Conservation (phyloP, 1,284 basidiomycete genomes). For the Bondarzewia mesenterica region DNA sequence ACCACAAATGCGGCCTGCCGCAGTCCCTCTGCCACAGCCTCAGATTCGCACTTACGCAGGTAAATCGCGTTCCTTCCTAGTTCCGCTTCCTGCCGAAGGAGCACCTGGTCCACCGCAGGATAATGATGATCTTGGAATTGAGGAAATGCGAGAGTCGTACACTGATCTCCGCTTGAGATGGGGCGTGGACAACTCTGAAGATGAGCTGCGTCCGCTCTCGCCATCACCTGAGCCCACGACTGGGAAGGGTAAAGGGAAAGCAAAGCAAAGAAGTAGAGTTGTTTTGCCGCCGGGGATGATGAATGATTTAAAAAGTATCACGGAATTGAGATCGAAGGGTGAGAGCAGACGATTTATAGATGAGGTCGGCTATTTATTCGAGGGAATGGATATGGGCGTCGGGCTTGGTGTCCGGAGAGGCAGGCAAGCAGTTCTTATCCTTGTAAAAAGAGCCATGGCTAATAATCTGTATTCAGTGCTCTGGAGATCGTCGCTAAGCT, state of each 20-base stretch:
- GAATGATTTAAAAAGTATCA: conserved; percentile 73
- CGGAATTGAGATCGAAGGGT: conserved; percentile 71
- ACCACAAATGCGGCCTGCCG: conserved; percentile 15
- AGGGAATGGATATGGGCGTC: conserved; percentile 53
- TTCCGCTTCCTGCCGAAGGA: conserved; percentile 36
- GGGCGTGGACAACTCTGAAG: conserved; percentile 71
- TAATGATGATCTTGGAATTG: conserved; percentile 47
- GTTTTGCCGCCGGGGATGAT: conserved; percentile 37
- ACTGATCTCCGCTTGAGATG: conserved; percentile 56
- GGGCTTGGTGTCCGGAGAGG: conserved; percentile 52
- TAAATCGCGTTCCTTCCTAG: conserved; percentile 66
- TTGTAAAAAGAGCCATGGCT: not conserved
- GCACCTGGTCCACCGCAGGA: conserved; percentile 20
- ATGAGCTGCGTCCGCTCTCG: conserved; percentile 41
- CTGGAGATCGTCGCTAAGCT: conserved; percentile 67
- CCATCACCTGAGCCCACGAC: conserved; percentile 14
- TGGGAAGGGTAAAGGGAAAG: conserved; percentile 17
- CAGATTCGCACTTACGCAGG: conserved; percentile 63
- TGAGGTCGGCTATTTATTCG: conserved; percentile 74
- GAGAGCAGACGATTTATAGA: conserved; percentile 71
- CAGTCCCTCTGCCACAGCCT: conserved; percentile 19
- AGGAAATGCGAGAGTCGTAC: conserved; percentile 55
- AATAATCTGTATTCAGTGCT: conserved; percentile 34
- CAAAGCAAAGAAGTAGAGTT: not conserved
- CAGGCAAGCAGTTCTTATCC: conserved; percentile 35